phyloP scores from a whole-genome alignment of 441 rosid species.

The Bruguiera hainesii region DNA sequence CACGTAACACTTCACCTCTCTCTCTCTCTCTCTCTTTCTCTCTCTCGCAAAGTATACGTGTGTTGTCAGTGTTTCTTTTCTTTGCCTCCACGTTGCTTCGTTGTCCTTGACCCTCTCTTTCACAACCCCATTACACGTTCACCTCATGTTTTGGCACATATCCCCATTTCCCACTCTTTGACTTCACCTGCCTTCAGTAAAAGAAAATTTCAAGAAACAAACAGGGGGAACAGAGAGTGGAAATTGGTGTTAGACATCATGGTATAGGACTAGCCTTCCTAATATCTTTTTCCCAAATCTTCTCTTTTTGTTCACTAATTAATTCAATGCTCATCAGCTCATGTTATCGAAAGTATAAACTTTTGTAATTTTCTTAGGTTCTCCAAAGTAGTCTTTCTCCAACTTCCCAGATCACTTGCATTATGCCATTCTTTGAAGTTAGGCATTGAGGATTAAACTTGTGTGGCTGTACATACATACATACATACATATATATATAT shows the following conservation, averaged over 20 bases:
- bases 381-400: conserved; percentile 18
- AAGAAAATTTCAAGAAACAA: not conserved
- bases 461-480: too few species aligned
- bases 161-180: conserved; percentile 23
- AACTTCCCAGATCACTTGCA: conserved; percentile 30
- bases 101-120: conserved; percentile 15
- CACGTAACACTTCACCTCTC: too few species aligned
- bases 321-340: conserved; percentile 22
- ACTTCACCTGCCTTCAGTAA: conserved; percentile 9
- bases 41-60: conserved; percentile 6
- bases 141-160: conserved; percentile 21
- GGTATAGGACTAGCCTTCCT: not conserved
- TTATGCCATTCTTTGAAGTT: conserved; percentile 9
- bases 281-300: conserved; percentile 6
- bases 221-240: not conserved
- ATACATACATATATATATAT: too few species aligned
- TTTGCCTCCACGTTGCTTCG: conserved; percentile 40
- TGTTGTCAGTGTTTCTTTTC: conserved; percentile 35
- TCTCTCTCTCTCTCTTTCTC: conserved; percentile 1
- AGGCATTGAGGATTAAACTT: not conserved
- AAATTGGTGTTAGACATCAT: not conserved
- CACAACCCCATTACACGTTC: conserved; percentile 9
- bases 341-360: too few species aligned
- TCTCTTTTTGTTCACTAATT: conserved; percentile 13
- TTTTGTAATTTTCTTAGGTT: conserved; percentile 23